phyloP scores from a whole-genome alignment of 805 yeast genomes.

The Spathaspora gorwiae region DNA sequence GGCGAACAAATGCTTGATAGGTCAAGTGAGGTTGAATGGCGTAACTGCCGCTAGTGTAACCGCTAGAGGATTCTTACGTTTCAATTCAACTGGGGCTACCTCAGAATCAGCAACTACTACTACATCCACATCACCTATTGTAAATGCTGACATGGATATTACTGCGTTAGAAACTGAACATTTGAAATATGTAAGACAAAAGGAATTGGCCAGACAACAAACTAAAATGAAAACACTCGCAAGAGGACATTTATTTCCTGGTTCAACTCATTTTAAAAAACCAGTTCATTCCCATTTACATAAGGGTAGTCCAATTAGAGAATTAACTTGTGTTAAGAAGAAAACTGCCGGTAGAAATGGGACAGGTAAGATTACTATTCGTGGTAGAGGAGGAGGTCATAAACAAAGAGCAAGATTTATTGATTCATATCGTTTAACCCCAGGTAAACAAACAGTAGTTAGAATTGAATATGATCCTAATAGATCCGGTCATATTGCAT shows the following conservation, averaged over 20 bases:
- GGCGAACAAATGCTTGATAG: slow-evolving; percentile 7
- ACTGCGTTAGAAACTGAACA: slow-evolving; percentile 82
- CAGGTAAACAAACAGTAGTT: slow-evolving; percentile 74
- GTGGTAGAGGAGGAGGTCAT: slow-evolving; percentile 98
- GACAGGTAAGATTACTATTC: slow-evolving; percentile 80
- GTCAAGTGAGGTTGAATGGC: neutral
- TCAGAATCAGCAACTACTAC: neutral
- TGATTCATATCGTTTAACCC: slow-evolving; percentile 62
- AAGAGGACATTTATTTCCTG: slow-evolving; percentile 72
- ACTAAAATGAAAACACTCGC: slow-evolving; percentile 71
- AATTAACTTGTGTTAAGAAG: slow-evolving; percentile 67
- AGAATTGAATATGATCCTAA: slow-evolving; percentile 96
- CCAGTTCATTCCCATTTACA: slow-evolving; percentile 85
- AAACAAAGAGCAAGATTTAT: slow-evolving; percentile 80
- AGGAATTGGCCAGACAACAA: slow-evolving; percentile 64
- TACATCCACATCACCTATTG: slow-evolving; percentile 13
- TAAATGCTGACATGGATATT: slow-evolving; percentile 35
- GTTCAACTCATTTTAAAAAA: slow-evolving; percentile 80
- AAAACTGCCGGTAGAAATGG: slow-evolving; percentile 85
- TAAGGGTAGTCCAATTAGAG: slow-evolving; percentile 76
- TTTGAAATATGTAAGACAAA: slow-evolving; percentile 62
- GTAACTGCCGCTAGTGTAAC: neutral
- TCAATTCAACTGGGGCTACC: slow-evolving; percentile 8
- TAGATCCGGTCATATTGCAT: slow-evolving; percentile 89
- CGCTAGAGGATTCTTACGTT: slow-evolving; percentile 7